Conservation (phyloP, 2,329 filamentous ascomycete species). For the Pseudophaeomoniella oleicola region DNA sequence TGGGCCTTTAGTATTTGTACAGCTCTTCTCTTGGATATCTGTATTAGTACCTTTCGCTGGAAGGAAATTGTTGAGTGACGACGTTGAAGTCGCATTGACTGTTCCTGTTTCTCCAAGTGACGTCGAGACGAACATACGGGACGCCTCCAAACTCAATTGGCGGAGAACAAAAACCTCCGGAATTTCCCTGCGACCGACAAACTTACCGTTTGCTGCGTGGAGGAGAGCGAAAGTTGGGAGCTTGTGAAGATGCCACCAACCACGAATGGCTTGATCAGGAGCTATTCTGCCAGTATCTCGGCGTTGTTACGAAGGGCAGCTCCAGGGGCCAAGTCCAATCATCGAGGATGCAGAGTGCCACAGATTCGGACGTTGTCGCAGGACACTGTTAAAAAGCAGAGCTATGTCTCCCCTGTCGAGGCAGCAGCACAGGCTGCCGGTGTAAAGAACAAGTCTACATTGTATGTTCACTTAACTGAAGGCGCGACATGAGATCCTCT, state of each 20-base stretch:
- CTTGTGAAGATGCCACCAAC: not conserved
- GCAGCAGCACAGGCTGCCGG: slow-evolving; percentile 9
- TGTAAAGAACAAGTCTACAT: slow-evolving; percentile 10
- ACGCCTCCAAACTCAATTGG: not conserved
- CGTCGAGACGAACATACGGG: not conserved
- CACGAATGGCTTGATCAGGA: not conserved
- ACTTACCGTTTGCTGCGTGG: too few relatives aligned
- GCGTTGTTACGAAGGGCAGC: too few relatives aligned
- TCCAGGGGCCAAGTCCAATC: too few relatives aligned
- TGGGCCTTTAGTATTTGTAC: not conserved
- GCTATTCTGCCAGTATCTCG: too few relatives aligned
- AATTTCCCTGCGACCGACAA: too few relatives aligned
- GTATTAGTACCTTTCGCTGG: not conserved
- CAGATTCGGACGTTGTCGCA: not conserved
- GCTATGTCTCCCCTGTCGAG: not conserved
- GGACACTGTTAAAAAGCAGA: not conserved
- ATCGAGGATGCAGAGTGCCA: too few relatives aligned
- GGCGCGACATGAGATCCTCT: too few relatives aligned
- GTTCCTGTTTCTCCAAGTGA: not conserved
- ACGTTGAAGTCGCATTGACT: not conserved
- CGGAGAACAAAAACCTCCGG: not conserved
- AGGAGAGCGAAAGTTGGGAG: too few relatives aligned
- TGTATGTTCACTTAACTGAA: too few relatives aligned
- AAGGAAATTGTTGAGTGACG: not conserved
- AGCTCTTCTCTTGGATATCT: not conserved